Evolutionary conservation across 108 stramenopile species (phyloP), one percentile per base, ranked within the genome.

Genomic region (Fragilaria crotonensis): DNA sequence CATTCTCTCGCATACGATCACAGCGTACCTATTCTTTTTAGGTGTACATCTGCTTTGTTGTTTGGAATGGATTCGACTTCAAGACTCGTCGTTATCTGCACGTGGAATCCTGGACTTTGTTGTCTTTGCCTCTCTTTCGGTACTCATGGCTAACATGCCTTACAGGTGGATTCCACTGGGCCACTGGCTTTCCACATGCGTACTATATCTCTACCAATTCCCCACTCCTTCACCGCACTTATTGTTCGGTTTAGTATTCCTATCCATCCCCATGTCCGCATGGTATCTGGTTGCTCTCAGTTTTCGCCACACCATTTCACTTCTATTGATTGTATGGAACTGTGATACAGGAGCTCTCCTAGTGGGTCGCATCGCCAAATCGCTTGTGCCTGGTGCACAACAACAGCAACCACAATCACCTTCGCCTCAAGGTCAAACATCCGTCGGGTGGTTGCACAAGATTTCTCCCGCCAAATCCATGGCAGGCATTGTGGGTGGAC

Each of bases 311-410:
- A 68, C 65, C 31, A 71, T 82, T 48, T 73, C 69, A 20, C 45
- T 91, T 18, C 57, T 91, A 17, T 74, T 87, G 49, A 63, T 75
- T 18, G 85, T 84, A 9, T 91, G 89, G 89, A 91, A 87, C 64
- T 66, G 73, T 51, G 89, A 91, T 77, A 84, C 89, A 11, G 89
- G 89, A 11, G 83, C 85, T 33, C 48, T 91, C 47, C 26, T 91
- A 19, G 62, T 52, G 22, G 89, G 89, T 32, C 65, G 89, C 27
- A 18, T 71, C 61, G 59, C 68, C 20, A 68, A 45, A 62, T 70
- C 54, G 51, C 54, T 51, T 51, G 58, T 44, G 55, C 60, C 33
- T 54, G 64, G 11, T 64, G 69, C 28, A 75, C 70, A 57, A 75
- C 73, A 36, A 41, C 66, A 21, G 54, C 64, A 5, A 68, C 64